Base-by-base conservation (phyloP, 1,139 yeast genomes). In the Spathaspora sp. region DNA sequence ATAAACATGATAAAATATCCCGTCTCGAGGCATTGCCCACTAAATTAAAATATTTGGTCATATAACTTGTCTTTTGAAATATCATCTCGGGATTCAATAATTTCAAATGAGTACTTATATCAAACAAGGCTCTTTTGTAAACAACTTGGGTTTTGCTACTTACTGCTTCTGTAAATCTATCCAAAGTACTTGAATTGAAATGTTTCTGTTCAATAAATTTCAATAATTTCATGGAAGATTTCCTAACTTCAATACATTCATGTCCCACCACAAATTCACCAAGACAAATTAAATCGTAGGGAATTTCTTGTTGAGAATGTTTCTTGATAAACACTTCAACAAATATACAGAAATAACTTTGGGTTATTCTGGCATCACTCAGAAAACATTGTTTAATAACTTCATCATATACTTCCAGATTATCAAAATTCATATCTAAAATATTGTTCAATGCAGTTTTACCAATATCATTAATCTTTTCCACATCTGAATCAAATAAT, bases 61-160 rank as follows among this genome's bases (percentile, higher is more conserved):
- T 70, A 59, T 86, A 88, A 31, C 95, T 86, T 47, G 89, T 82
- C 52, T 87, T 74, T 46, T 72, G 72, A 52, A 76, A 79, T 9
- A 82, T 79, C 46, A 79, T 82, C 20, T 78, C 82, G 0, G 88
- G 75, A 52, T 81, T 80, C 10, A 74, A 69, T 0, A 79, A 66
- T 6, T 64, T 64, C 24, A 86, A 74, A 49, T 80, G 78, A 1
- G 81, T 74, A 0, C 95, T 82, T 20, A 88, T 66, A 43, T 84
- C 86, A 54, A 83, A 83, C 50, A 88, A 70, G 0, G 91, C 91
- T 43, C 89, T 81, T 59, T 87, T 87, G 66, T 84, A 89, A 5
- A 89, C 86, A 4, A 87, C 86, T 51, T 83, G 78, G 10, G 91
- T 83, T 41, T 77, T 73, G 52, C 87, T 84, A 51, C 81, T 74